Evolutionary conservation across 345 rosid genomes (phyloP).

Genomic region (Moringa oleifera): DNA sequence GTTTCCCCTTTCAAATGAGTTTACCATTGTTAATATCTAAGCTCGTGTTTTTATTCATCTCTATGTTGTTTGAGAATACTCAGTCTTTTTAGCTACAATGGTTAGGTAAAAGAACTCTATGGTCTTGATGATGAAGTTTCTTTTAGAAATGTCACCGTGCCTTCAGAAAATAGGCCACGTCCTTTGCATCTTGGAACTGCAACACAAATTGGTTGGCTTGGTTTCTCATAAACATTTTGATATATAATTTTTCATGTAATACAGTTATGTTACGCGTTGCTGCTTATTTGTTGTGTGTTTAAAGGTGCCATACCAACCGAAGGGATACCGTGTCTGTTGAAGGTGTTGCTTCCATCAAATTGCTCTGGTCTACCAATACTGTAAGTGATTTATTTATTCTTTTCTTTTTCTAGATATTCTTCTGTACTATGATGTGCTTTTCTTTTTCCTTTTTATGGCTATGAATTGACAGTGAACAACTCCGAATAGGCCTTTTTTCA

Average conservation of each 20-base stretch:
- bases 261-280: slow-evolving; percentile 2
- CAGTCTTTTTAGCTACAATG: background rate
- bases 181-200: slow-evolving; percentile 91
- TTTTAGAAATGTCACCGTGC: slow-evolving; percentile 72
- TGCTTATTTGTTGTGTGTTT: slow-evolving; percentile 10
- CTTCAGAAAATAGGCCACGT: slow-evolving; percentile 74
- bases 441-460: background rate
- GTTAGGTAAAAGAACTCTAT: slow-evolving; percentile 89
- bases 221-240: slow-evolving; percentile 8
- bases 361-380: slow-evolving; percentile 73
- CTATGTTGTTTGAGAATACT: background rate
- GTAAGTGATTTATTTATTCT: slow-evolving; percentile 42
- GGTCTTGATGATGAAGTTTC: slow-evolving; percentile 68
- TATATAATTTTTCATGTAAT: slow-evolving; percentile 9
- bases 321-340: slow-evolving; percentile 93
- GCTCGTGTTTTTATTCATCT: background rate
- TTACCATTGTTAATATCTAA: slow-evolving; percentile 3
- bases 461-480: background rate
- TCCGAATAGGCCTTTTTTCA: background rate
- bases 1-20: slow-evolving; percentile 23
- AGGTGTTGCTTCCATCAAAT: slow-evolving; percentile 82
- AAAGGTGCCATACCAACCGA: slow-evolving; percentile 90
- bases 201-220: slow-evolving; percentile 80
- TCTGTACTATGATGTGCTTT: background rate
- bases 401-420: too few species aligned